Evolutionary conservation across 1,284 basidiomycete genomes (phyloP), one percentile per base, ranked within the genome.

Genomic region (Hymenochaete sp.): DNA sequence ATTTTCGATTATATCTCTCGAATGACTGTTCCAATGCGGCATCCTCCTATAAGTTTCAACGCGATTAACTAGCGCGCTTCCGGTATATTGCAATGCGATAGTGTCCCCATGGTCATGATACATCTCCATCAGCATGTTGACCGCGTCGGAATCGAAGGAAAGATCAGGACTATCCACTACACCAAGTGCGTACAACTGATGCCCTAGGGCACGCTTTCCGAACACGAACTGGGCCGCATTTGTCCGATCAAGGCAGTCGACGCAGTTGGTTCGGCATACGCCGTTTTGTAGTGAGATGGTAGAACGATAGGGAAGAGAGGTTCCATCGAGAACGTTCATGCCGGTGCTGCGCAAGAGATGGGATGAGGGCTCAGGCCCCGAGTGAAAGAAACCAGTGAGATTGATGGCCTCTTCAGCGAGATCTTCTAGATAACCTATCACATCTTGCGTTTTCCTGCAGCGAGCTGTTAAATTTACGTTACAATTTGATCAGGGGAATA

Each of bases 221-320:
- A 98, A 95, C 0, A 97, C 92, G 58, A 98, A 98, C 59, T 98
- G 95, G 0, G 93, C 93, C 0, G 93, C 93, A 56, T 99, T 99
- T 2, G 96, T 99, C 3, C 93, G 79, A 61, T 98, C 96, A 6
- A 99, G 71, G 58, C 96, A 99, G 59, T 99, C 96, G 1, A 98
- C 91, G 54, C 89, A 96, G 57, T 96, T 96, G 0, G 81, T 90
- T 6, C 92, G 75, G 55, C 87, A 88, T 28, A 98, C 76, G 3
- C 95, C 95, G 43, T 87, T 89, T 63, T 99, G 96, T 10, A 98
- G 64, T 1, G 81, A 73, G 51, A 96, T 89, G 0, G 68, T 71
- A 38, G 67, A 68, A 6, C 90, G 76, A 72, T 81, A 85, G 1
- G 67, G 59, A 9, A 62, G 56, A 72, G 68, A 67, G 42, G 57